Evolutionary conservation across 306 rosid genomes (phyloP).

Genomic region (Dryas drummondii): DNA sequence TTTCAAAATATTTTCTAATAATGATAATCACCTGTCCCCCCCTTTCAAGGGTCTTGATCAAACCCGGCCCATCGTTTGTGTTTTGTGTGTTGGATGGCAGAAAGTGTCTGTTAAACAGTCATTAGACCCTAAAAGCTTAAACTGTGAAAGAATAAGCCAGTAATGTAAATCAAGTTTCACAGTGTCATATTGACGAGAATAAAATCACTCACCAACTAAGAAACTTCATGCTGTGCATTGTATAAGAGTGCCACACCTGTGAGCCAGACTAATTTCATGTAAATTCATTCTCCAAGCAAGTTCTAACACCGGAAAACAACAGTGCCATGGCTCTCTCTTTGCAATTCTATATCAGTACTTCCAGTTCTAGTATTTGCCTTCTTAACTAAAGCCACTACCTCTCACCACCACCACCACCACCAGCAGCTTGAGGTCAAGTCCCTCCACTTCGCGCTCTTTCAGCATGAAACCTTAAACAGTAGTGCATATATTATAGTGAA

Average conservation of each 20-base stretch:
- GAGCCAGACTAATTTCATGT: not conserved
- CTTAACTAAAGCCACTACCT: conserved; percentile 8
- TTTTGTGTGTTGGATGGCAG: not conserved
- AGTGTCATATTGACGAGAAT: no score
- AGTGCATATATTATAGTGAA: conserved; percentile 60
- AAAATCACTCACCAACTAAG: no score
- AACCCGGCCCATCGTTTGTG: not conserved
- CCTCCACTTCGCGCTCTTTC: conserved; percentile 63
- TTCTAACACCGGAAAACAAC: not conserved
- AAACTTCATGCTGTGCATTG: no score
- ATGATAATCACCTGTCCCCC: conserved; percentile 13
- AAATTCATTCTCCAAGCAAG: not conserved
- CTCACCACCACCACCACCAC: conserved; percentile 19
- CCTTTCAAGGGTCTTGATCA: conserved; percentile 26
- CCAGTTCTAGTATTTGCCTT: conserved; percentile 16
- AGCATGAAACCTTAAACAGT: conserved; percentile 71
- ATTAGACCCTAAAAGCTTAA: no score
- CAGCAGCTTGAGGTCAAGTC: conserved; percentile 35
- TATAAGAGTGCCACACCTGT: not conserved
- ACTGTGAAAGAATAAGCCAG: no score
- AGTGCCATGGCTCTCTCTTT: conserved; percentile 31
- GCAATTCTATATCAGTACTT: not conserved
- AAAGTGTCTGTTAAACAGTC: not conserved
- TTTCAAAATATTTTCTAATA: no score
- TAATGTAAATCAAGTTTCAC: no score